A percentile compares a stretch with the other conserved stretches of the same genome.
phyloP scores from a whole-genome alignment of 805 yeast genomes.

The Candida awuae region DNA sequence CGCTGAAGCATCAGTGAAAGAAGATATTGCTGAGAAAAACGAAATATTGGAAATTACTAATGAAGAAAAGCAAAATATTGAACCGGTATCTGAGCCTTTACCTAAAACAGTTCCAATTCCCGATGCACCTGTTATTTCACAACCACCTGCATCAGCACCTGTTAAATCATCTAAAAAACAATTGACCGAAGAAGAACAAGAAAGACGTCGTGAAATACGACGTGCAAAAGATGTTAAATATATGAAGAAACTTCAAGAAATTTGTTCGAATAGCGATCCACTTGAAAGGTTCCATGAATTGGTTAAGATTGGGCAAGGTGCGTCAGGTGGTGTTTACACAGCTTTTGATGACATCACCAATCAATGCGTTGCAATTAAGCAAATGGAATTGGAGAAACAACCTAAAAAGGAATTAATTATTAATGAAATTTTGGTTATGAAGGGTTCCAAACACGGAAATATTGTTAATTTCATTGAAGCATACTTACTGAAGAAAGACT shows the following conservation, averaged over 20 bases:
- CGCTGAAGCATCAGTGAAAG: background rate
- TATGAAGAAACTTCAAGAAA: constrained; percentile 58
- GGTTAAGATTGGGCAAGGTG: constrained; percentile 93
- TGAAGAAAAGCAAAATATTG: background rate
- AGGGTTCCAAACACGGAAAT: constrained; percentile 79
- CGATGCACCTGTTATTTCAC: constrained; percentile 16
- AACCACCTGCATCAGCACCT: constrained; percentile 4
- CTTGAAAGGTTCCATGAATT: constrained; percentile 56
- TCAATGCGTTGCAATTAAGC: constrained; percentile 83
- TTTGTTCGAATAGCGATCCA: constrained; percentile 85
- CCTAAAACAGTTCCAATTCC: constrained; percentile 10
- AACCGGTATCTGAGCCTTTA: background rate
- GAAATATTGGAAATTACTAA: background rate
- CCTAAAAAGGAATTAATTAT: constrained; percentile 93
- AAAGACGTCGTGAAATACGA: constrained; percentile 72
- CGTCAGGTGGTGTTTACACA: constrained; percentile 93
- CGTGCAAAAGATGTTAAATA: constrained; percentile 65
- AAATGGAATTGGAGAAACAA: constrained; percentile 90
- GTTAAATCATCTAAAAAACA: constrained; percentile 18
- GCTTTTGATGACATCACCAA: constrained; percentile 57
- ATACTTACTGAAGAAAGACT: constrained; percentile 62
- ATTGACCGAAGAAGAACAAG: constrained; percentile 49
- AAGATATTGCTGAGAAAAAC: background rate
- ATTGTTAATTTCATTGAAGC: constrained; percentile 93
- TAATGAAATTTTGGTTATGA: constrained; percentile 94